Conservation (phyloP, 495 filamentous ascomycete species). For the Xylaria palmicola region DNA sequence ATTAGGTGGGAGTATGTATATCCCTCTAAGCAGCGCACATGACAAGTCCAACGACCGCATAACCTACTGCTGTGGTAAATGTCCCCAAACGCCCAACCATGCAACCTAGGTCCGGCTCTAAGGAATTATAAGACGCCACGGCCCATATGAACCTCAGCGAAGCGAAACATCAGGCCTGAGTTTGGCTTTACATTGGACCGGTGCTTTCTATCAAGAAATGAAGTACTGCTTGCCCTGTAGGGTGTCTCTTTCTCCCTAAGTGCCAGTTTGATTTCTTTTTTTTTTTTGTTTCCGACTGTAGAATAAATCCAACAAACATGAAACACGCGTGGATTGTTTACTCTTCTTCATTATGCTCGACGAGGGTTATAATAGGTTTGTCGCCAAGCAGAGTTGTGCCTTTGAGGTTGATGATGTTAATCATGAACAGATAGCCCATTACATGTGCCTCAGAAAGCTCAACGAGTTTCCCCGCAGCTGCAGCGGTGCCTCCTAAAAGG, state of each 20-base stretch:
- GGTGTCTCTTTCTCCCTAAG: background rate
- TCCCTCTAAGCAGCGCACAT: slow-evolving; percentile 14
- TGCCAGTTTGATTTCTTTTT: background rate
- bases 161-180: slow-evolving; percentile 7
- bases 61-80: background rate
- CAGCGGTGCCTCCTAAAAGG: slow-evolving; percentile 78
- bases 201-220: slow-evolving; percentile 13
- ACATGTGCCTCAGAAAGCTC: slow-evolving; percentile 79
- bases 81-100: slow-evolving; percentile 14
- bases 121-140: slow-evolving; percentile 5
- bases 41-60: slow-evolving; percentile 4
- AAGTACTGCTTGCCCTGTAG: background rate
- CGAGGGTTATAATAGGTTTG: slow-evolving; percentile 80
- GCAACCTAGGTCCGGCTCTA: slow-evolving; percentile 15
- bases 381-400: slow-evolving; percentile 80
- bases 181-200: slow-evolving; percentile 15
- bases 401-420: slow-evolving; percentile 94
- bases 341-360: slow-evolving; percentile 49
- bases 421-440: slow-evolving; percentile 88
- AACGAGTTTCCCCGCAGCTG: slow-evolving; percentile 82
- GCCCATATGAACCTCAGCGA: slow-evolving; percentile 6
- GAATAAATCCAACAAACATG: background rate
- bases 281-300: background rate
- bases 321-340: slow-evolving; percentile 10
- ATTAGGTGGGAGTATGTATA: slow-evolving; percentile 13